These are phyloP conservation scores for Piromyces finnis DNA, from an alignment of 192 early-diverging fungal genomes.

Conservation along the genomic window DNA sequence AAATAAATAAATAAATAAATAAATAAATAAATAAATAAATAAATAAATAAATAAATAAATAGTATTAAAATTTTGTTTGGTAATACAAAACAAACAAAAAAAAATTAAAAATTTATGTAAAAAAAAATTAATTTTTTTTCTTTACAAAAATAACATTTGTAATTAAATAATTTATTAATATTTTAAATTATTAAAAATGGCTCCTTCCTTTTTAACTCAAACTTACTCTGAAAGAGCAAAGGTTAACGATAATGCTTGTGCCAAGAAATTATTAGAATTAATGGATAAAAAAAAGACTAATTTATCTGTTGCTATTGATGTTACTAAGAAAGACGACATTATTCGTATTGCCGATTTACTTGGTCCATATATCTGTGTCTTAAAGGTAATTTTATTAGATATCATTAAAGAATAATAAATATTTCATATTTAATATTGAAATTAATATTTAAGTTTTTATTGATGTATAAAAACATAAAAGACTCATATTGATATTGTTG, in stretches of 20 bases:
- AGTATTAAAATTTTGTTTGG: too few relatives aligned
- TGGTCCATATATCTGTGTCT: conserved; percentile 85
- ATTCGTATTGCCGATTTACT: conserved; percentile 69
- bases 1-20: too few relatives aligned
- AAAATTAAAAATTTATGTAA: too few relatives aligned
- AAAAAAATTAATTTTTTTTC: too few relatives aligned
- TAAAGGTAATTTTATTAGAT: conserved; percentile 65
- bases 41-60: too few relatives aligned
- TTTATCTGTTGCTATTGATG: conserved; percentile 78
- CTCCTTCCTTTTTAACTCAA: not conserved
- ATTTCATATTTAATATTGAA: too few relatives aligned
- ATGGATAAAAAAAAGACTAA: conserved; percentile 88
- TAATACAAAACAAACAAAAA: too few relatives aligned
- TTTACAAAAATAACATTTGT: not conserved
- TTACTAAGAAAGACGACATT: conserved; percentile 72
- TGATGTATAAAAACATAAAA: conserved; percentile 7
- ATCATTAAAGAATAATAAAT: too few relatives aligned
- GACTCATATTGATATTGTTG: conserved; percentile 90
- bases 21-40: too few relatives aligned
- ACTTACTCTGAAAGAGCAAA: conserved; percentile 52
- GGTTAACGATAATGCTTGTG: conserved; percentile 56
- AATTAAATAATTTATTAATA: not conserved
- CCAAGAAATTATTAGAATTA: conserved; percentile 46
- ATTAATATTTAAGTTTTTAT: too few relatives aligned
- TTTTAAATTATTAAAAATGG: not conserved